Evolutionary conservation across 176 grass and related monocot species (phyloP).

Genomic region (Leersia perrieri): DNA sequence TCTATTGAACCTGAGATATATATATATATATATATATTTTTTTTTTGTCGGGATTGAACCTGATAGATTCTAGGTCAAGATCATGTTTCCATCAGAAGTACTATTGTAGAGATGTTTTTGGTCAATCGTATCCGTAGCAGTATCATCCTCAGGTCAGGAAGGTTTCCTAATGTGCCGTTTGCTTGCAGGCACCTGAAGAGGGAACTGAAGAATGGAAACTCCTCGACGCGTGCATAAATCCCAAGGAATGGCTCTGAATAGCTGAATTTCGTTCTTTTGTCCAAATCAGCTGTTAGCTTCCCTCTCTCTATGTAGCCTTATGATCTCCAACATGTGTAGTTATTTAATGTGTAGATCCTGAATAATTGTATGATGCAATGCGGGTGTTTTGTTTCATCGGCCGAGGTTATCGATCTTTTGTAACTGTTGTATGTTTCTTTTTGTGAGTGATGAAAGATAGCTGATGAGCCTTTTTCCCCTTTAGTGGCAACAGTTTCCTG

Average conservation of each 20-base stretch:
- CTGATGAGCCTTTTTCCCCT: not conserved
- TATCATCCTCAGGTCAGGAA: not conserved
- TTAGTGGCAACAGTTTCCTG: not conserved
- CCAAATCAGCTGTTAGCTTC: slow-evolving; percentile 22
- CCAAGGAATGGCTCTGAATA: slow-evolving; percentile 86
- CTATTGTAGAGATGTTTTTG: not conserved
- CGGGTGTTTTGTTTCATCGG: slow-evolving; percentile 1
- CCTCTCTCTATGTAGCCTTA: not conserved
- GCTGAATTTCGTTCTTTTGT: not conserved
- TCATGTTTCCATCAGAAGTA: not conserved
- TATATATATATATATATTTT: too few relatives aligned
- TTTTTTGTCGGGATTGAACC: too few relatives aligned
- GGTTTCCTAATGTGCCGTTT: not conserved
- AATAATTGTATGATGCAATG: slow-evolving; percentile 40
- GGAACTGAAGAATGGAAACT: slow-evolving; percentile 96
- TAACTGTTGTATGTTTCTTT: not conserved
- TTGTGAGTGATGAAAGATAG: not conserved
- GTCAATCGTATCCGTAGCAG: not conserved
- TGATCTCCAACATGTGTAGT: slow-evolving; percentile 24
- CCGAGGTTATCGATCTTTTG: not conserved
- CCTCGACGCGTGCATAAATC: slow-evolving; percentile 89
- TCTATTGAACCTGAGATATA: not conserved
- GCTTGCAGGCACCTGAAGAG: slow-evolving; percentile 74
- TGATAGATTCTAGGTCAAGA: not conserved
- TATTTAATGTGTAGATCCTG: slow-evolving; percentile 38